Conservation (phyloP, 208 protist species). For the Leishmania mexicana region DNA sequence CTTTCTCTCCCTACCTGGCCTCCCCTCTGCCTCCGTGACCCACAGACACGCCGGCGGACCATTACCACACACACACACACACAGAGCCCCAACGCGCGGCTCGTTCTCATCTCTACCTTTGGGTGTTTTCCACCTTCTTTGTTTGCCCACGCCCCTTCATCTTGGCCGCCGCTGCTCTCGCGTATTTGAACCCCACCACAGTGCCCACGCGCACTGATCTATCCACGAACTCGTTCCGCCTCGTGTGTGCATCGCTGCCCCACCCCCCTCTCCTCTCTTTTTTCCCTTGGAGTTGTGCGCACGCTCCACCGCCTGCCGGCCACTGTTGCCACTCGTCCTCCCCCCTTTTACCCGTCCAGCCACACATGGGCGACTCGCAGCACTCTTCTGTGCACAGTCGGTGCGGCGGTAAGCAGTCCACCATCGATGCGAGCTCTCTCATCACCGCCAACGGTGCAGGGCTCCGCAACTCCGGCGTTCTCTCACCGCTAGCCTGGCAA, state of each 20-base stretch:
- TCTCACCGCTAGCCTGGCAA: constrained; percentile 14
- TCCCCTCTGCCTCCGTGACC: background rate
- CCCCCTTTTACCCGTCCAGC: background rate
- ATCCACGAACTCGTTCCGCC: background rate
- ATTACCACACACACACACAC: background rate
- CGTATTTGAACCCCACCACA: background rate
- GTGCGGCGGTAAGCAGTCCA: background rate
- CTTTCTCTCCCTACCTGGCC: background rate
- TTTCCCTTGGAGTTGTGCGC: background rate
- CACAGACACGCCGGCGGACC: background rate
- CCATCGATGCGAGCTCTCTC: constrained; percentile 6
- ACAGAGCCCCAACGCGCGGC: background rate
- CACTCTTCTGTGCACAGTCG: background rate
- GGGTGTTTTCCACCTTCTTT: background rate
- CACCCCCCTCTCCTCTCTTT: background rate
- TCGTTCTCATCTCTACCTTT: background rate
- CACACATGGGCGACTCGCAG: constrained; percentile 8
- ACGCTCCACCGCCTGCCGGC: background rate
- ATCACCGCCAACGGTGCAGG: background rate
- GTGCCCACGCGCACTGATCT: background rate
- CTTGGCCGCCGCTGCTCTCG: background rate
- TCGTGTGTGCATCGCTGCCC: background rate
- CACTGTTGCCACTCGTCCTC: background rate
- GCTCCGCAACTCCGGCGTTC: constrained; percentile 17
- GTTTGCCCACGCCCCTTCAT: background rate